Conservation (phyloP, 768 basidiomycete genomes). For the Psilocybe subaeruginosa region DNA sequence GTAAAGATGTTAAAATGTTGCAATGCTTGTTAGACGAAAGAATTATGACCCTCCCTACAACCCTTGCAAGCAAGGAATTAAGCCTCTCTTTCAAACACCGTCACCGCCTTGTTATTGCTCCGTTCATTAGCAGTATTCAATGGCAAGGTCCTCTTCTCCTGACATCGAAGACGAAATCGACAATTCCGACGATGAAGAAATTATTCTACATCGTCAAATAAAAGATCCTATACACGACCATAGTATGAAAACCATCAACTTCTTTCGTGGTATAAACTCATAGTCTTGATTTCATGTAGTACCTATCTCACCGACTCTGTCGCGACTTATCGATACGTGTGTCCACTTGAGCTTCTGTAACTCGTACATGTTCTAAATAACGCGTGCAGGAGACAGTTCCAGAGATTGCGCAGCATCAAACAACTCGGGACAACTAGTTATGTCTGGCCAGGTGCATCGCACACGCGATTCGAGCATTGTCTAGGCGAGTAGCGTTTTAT, state of each 20-base stretch:
- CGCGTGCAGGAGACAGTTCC: constrained; percentile 64
- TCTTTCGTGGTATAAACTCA: constrained; percentile 4
- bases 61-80: no score
- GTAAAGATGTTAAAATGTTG: no score
- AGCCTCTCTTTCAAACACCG: not conserved
- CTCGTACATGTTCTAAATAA: constrained; percentile 7
- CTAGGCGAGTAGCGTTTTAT: constrained; percentile 51
- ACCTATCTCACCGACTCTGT: constrained; percentile 35
- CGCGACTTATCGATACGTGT: constrained; percentile 71
- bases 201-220: constrained; percentile 18
- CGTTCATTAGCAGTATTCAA: not conserved
- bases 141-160: not conserved
- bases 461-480: constrained; percentile 84
- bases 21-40: no score
- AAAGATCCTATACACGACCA: constrained; percentile 41
- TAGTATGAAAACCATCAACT: constrained; percentile 28
- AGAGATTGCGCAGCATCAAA: constrained; percentile 75
- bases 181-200: not conserved
- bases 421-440: constrained; percentile 79
- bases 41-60: no score
- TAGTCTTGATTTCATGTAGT: constrained; percentile 28
- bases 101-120: not conserved
- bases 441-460: constrained; percentile 79
- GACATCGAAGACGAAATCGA: not conserved
- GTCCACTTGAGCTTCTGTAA: constrained; percentile 21